These are phyloP conservation scores for Soucietia sequanensis DNA, from an alignment of 805 yeast genomes.

Conservation along the genomic window DNA sequence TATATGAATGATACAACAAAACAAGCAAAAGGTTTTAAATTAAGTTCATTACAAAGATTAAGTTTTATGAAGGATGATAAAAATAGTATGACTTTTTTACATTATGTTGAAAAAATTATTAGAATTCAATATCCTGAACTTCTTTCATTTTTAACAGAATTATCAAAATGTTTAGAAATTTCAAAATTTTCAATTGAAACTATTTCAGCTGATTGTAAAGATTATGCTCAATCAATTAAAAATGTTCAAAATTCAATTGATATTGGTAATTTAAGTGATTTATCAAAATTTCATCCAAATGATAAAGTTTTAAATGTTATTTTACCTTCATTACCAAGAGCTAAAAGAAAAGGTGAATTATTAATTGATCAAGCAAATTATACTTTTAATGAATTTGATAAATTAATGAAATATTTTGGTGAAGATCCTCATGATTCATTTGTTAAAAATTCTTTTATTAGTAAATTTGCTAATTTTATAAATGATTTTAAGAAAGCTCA, in stretches of 20 bases:
- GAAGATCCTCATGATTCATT: conserved; percentile 59
- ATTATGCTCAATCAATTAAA: conserved; percentile 49
- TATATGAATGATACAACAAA: conserved; percentile 74
- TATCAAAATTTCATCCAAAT: conserved; percentile 60
- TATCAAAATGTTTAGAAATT: conserved; percentile 50
- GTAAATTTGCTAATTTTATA: conserved; percentile 59
- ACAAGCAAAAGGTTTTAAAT: conserved; percentile 67
- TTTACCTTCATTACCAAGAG: conserved; percentile 52
- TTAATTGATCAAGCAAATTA: conserved; percentile 49
- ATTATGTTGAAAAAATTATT: conserved; percentile 70
- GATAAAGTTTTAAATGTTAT: conserved; percentile 59
- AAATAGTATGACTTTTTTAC: conserved; percentile 68
- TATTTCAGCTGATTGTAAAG: conserved; percentile 56
- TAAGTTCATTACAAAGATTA: conserved; percentile 66
- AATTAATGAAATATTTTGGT: conserved; percentile 68
- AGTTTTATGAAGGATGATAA: conserved; percentile 70
- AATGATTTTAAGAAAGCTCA: conserved; percentile 64
- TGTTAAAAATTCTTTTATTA: conserved; percentile 59
- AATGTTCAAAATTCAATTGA: conserved; percentile 54
- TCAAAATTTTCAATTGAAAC: conserved; percentile 65
- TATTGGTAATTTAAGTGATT: conserved; percentile 64
- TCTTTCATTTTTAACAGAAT: conserved; percentile 59
- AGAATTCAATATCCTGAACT: conserved; percentile 65
- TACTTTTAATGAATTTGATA: conserved; percentile 53
- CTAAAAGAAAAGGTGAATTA: conserved; percentile 50